Evolutionary conservation across 345 rosid genomes (phyloP).

Genomic region (Boechera divaricarpa): DNA sequence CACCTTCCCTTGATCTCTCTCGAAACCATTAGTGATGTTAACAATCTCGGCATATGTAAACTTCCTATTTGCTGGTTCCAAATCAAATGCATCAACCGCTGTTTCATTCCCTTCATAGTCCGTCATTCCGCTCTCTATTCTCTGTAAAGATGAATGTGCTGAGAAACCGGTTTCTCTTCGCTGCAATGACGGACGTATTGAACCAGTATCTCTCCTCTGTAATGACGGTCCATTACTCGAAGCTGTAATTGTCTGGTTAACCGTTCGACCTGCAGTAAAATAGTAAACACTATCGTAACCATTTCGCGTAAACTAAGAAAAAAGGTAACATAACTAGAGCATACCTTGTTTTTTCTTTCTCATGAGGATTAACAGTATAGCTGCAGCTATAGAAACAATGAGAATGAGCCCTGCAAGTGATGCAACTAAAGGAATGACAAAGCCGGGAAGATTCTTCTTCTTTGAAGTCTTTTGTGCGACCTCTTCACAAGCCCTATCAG

Average conservation of each 20-base stretch:
- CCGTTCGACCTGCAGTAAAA: neutral
- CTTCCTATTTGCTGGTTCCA: slow-evolving; percentile 36
- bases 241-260: slow-evolving; percentile 20
- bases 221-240: slow-evolving; percentile 41
- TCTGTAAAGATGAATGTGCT: slow-evolving; percentile 31
- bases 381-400: slow-evolving; percentile 24
- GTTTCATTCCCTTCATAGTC: slow-evolving; percentile 32
- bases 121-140: slow-evolving; percentile 42
- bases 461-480: neutral
- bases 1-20: slow-evolving; percentile 53
- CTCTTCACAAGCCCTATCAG: slow-evolving; percentile 34
- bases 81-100: slow-evolving; percentile 37
- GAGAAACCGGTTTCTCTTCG: slow-evolving; percentile 37
- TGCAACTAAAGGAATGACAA: slow-evolving; percentile 46
- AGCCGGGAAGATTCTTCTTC: slow-evolving; percentile 40
- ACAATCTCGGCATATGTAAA: slow-evolving; percentile 51
- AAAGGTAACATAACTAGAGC: neutral
- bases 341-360: slow-evolving; percentile 38
- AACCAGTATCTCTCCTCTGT: slow-evolving; percentile 40
- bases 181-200: slow-evolving; percentile 36
- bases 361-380: slow-evolving; percentile 20
- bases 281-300: neutral
- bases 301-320: neutral
- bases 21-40: slow-evolving; percentile 52
- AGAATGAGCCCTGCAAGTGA: slow-evolving; percentile 43